These are phyloP conservation scores for Corynespora cassiicola DNA, from an alignment of 2,329 filamentous ascomycete species.

Conservation along the genomic window DNA sequence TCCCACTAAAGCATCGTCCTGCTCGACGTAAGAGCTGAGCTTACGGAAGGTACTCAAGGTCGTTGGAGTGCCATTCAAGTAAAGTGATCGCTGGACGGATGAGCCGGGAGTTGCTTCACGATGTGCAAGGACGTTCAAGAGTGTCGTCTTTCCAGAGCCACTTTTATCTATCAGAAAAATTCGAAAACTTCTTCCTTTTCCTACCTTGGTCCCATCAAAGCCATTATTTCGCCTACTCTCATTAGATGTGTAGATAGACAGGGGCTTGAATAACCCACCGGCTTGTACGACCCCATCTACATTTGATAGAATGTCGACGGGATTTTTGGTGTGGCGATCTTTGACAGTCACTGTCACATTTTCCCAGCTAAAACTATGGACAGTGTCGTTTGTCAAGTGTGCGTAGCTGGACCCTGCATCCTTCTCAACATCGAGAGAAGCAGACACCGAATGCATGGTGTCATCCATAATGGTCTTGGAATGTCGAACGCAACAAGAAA, in stretches of 20 bases:
- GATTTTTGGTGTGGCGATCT: conserved; percentile 69
- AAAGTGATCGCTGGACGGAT: conserved; percentile 59
- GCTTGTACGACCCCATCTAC: conserved; percentile 70
- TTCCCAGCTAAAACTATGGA: conserved; percentile 71
- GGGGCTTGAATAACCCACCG: conserved; percentile 47
- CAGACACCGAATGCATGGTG: conserved; percentile 12
- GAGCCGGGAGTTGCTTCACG: conserved; percentile 62
- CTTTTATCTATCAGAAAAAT: conserved; percentile 25
- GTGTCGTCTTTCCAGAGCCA: conserved; percentile 78
- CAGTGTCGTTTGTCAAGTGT: conserved; percentile 68
- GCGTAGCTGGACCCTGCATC: conserved; percentile 51
- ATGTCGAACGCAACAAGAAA: too few relatives aligned
- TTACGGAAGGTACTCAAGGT: conserved; percentile 65
- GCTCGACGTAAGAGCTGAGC: conserved; percentile 81
- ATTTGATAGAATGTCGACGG: conserved; percentile 68
- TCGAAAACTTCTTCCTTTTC: not conserved
- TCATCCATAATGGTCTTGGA: conserved; percentile 14
- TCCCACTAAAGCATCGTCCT: conserved; percentile 84
- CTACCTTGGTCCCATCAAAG: conserved; percentile 78
- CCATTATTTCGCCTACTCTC: conserved; percentile 69
- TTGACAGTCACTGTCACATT: conserved; percentile 74
- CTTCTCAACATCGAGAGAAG: conserved; percentile 53
- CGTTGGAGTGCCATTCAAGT: conserved; percentile 68
- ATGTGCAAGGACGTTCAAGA: conserved; percentile 79
- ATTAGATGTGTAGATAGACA: conserved; percentile 31